Percentiles rank a stretch among this genome's conserved stretches.
These are phyloP conservation scores for Kodamaea fungicola DNA, from an alignment of 1,139 yeast species.

Conservation along the genomic window DNA sequence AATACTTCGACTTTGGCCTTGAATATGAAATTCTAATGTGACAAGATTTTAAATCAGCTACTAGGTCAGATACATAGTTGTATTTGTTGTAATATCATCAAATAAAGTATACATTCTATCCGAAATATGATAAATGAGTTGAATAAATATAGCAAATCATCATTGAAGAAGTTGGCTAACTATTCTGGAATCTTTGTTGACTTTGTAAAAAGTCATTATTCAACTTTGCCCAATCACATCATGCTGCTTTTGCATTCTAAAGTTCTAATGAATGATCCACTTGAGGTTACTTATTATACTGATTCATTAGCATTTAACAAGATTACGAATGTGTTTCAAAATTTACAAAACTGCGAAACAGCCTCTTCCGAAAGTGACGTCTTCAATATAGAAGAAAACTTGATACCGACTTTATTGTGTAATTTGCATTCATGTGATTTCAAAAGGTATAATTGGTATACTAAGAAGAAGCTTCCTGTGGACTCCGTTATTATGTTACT, in stretches of 20 bases:
- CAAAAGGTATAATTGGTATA: constrained; percentile 58
- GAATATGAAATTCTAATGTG: constrained; percentile 53
- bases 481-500: constrained; percentile 56
- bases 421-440: constrained; percentile 53
- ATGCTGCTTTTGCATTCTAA: constrained; percentile 53
- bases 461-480: constrained; percentile 55
- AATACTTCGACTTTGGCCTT: constrained; percentile 41
- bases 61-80: constrained; percentile 44
- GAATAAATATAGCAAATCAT: constrained; percentile 28
- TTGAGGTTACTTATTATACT: neutral
- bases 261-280: constrained; percentile 34
- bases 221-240: constrained; percentile 56
- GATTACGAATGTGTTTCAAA: no score
- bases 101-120: constrained; percentile 40
- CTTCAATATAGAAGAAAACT: constrained; percentile 3
- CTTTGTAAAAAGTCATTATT: constrained; percentile 48
- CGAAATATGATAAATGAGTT: constrained; percentile 48
- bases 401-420: constrained; percentile 57
- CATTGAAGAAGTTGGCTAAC: neutral
- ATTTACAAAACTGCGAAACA: no score
- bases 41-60: constrained; percentile 50
- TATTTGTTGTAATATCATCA: constrained; percentile 31
- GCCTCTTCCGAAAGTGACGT: no score
- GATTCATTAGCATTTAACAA: no score
- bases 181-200: constrained; percentile 29